Evolutionary conservation across 2,329 filamentous ascomycete genomes (phyloP), one percentile per base, ranked within the genome.

Genomic region (Nemania sp.): DNA sequence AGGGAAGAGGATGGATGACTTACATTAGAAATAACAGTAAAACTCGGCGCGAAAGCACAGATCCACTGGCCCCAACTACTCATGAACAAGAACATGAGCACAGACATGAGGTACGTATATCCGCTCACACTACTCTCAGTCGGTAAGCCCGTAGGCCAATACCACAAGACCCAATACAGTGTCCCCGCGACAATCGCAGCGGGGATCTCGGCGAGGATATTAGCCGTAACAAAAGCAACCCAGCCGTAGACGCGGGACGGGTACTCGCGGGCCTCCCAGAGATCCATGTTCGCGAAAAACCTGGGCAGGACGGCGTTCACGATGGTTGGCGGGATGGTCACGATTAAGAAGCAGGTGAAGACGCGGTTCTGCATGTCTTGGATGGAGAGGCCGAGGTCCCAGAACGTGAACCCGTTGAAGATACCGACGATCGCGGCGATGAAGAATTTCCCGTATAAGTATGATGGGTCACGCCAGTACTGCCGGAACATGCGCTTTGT

Each of bases 11-110:
- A 15, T 11, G 5, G 9, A 20, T 23, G 22, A 68, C 73, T 72
- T 56, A 72, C 73, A 65, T 92, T 91, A 37, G 83, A 84, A 60
- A 92, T 90, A 59, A 91, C 87, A 0, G 88, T 90, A 72, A 91
- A 91, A 34, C 79, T 86, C 0, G 89, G 89, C 0, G 89, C 88
- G 70, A 91, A 91, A 0, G 90, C 89, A 59, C 86, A 89, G 62
- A 94, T 90, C 88, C 88, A 93, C 68, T 91, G 89, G 17, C 88
- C 90, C 89, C 86, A 92, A 61, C 78, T 84, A 26, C 80, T 81
- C 68, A 86, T 81, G 77, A 91, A 92, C 6, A 92, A 70, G 75
- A 85, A 90, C 74, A 91, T 91, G 0, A 93, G 78, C 65, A 92
- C 74, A 0, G 82, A 82, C 86, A 94, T 91, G 22, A 93, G 73